These are phyloP conservation scores for Venturia asperata DNA, from an alignment of 2,329 filamentous ascomycete genomes.

Conservation along the genomic window DNA sequence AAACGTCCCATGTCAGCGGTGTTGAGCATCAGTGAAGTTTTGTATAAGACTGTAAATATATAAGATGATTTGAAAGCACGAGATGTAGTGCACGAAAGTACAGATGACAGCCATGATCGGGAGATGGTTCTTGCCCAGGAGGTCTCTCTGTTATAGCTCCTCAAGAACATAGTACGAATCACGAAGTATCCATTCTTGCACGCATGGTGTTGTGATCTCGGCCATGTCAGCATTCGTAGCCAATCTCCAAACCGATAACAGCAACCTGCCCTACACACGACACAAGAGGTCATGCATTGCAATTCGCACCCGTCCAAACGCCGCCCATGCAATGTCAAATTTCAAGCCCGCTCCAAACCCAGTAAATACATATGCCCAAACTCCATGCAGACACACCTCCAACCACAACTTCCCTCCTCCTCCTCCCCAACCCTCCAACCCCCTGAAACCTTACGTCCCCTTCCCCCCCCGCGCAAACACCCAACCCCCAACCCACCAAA, in stretches of 20 bases:
- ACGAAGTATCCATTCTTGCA: no score
- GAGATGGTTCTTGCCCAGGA: not conserved
- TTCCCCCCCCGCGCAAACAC: conserved; percentile 10
- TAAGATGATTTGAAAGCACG: not conserved
- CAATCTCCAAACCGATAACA: not conserved
- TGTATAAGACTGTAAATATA: not conserved
- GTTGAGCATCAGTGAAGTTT: not conserved
- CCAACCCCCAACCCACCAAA: conserved; percentile 54
- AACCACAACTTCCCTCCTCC: not conserved
- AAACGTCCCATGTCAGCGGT: not conserved
- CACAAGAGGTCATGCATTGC: not conserved
- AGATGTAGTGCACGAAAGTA: not conserved
- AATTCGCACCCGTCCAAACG: not conserved
- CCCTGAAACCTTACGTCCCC: not conserved
- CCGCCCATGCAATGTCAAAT: not conserved
- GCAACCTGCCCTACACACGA: not conserved
- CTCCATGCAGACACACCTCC: not conserved
- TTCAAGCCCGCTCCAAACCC: not conserved
- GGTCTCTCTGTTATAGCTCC: no score
- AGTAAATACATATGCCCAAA: not conserved
- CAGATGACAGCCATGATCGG: not conserved
- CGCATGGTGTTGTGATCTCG: not conserved
- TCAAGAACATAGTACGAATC: no score
- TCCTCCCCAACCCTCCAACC: not conserved
- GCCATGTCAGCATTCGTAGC: not conserved